phyloP scores from a whole-genome alignment of 2,329 filamentous ascomycete genomes.

The Orbilia ellipsospora region DNA sequence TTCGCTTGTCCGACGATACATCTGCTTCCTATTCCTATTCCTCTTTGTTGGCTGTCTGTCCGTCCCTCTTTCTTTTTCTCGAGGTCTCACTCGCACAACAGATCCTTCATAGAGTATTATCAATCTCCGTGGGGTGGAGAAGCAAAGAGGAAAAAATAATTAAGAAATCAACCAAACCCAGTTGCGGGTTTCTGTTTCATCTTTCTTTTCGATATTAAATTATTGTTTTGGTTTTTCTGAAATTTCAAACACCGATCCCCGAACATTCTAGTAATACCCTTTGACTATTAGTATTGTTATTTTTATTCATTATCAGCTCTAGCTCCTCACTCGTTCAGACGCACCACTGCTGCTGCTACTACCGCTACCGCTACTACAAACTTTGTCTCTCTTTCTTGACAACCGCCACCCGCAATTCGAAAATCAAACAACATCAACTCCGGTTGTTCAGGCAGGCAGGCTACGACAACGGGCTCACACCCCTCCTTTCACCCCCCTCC shows the following conservation, averaged over 20 bases:
- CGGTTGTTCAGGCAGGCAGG: slow-evolving; percentile 1
- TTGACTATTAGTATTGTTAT: not conserved
- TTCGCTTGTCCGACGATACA: no score
- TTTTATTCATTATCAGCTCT: slow-evolving; percentile 10
- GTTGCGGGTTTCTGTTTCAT: no score
- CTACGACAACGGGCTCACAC: not conserved
- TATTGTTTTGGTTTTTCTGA: no score
- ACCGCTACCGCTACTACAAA: no score
- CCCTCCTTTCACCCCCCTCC: not conserved
- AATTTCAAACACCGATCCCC: no score
- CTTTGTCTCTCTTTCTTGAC: not conserved
- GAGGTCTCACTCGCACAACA: not conserved
- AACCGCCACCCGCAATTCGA: not conserved
- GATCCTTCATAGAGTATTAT: not conserved
- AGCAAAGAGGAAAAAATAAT: not conserved
- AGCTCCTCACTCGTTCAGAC: slow-evolving; percentile 28
- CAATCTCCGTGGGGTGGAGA: no score
- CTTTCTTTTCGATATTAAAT: no score
- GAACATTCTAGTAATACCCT: not conserved
- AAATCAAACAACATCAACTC: slow-evolving; percentile 19
- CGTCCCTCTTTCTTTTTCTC: not conserved
- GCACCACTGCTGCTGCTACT: slow-evolving; percentile 17
- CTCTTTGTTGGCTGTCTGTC: not conserved
- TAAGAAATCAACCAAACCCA: no score
- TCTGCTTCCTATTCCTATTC: slow-evolving; percentile 16